Evolutionary conservation across 2,329 filamentous ascomycete species (phyloP), one percentile per base, ranked within the genome.

Genomic region (Fusarium lyarnte): DNA sequence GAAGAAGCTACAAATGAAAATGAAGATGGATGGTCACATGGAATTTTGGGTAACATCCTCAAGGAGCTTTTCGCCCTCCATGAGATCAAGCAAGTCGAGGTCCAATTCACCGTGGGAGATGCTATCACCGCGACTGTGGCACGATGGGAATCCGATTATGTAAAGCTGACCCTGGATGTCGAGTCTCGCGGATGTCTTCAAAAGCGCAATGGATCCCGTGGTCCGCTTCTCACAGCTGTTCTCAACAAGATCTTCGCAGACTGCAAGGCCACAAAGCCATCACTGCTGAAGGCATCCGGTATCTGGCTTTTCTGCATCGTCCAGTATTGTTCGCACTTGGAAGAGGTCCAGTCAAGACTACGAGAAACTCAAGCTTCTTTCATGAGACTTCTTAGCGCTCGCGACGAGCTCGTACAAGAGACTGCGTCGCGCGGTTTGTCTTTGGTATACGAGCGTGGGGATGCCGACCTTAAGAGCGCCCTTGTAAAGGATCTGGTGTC

Each of bases 241-340:
- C 83, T 97, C 9, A 88, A 93, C 66, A 94, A 92, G 78, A 87
- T 97, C 4, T 86, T 98, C 51, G 84, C 84, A 5, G 92, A 96
- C 76, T 96, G 93, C 83, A 92, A 92, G 76, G 90, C 92, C 13
- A 94, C 94, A 0, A 98, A 98, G 78, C 96, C 96, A 2, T 93
- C 94, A 1, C 85, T 98, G 8, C 91, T 94, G 75, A 97, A 97
- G 79, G 94, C 95, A 6, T 95, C 95, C 1, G 94, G 94, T 0
- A 97, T 99, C 75, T 98, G 96, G 96, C 87, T 98, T 1, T 91
- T 98, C 66, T 97, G 93, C 77, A 83, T 98, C 6, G 91, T 98
- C 13, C 94, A 98, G 78, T 94, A 96, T 80, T 97, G 94, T 79
- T 94, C 94, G 1, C 91, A 95, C 72, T 84, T 94, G n/a, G 79